A percentile compares a stretch with the other conserved stretches of the same genome.
phyloP scores from a whole-genome alignment of 345 rosid genomes.

The Citrus mangshanensis region DNA sequence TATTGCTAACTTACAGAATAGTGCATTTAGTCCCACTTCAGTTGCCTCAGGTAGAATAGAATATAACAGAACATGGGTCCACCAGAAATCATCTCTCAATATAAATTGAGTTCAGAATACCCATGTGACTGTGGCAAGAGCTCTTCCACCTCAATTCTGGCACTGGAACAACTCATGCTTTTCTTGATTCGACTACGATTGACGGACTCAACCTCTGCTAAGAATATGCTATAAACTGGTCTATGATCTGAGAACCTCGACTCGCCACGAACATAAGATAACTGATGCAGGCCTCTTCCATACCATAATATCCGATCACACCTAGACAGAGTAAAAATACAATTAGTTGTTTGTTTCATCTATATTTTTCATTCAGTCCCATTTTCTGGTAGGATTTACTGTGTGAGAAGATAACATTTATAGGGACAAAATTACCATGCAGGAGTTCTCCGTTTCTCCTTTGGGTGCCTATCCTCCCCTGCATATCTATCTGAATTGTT shows the following conservation, averaged over 20 bases:
- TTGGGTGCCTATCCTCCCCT: constrained; percentile 73
- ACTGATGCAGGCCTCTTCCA: constrained; percentile 78
- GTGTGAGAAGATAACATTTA: not conserved
- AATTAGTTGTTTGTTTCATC: not conserved
- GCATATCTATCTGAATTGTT: constrained; percentile 92
- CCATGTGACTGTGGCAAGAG: constrained; percentile 63
- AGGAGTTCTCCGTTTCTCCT: constrained; percentile 94
- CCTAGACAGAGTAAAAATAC: constrained; percentile 36
- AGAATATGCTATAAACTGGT: constrained; percentile 83
- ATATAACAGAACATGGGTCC: constrained; percentile 2
- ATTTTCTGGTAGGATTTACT: not conserved
- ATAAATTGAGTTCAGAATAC: constrained; percentile 45
- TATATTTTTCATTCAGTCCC: not conserved
- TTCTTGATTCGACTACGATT: constrained; percentile 54
- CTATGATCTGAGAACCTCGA: constrained; percentile 98
- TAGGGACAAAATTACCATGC: constrained; percentile 59
- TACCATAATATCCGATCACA: constrained; percentile 97
- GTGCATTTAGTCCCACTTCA: constrained; percentile 3
- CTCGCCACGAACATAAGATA: constrained; percentile 97
- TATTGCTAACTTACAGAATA: not conserved
- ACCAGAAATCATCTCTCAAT: constrained; percentile 25
- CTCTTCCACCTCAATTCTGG: constrained; percentile 89
- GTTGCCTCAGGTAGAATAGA: not conserved
- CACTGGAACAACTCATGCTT: constrained; percentile 63
- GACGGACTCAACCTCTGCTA: constrained; percentile 81